These are phyloP conservation scores for Gamarada debralockiae DNA, from an alignment of 495 filamentous ascomycete genomes.

Conservation along the genomic window DNA sequence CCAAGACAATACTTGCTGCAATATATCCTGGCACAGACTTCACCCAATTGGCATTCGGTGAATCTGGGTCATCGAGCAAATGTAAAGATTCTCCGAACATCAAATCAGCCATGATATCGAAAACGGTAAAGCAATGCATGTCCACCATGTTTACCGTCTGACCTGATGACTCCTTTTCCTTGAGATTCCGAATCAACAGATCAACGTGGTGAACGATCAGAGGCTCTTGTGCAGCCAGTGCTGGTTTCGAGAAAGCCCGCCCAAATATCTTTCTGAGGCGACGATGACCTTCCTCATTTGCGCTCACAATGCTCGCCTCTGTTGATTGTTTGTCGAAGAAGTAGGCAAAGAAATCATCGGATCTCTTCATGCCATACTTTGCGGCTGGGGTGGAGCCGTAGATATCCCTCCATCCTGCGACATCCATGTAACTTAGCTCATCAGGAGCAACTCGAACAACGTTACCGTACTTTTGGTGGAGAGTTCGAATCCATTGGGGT, in stretches of 20 bases:
- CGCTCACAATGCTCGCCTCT: constrained; percentile 1
- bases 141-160: too few species aligned
- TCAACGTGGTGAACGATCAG: too few species aligned
- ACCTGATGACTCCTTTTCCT: too few species aligned
- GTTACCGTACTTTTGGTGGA: constrained; percentile 48
- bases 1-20: background rate
- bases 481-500: constrained; percentile 35
- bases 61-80: too few species aligned
- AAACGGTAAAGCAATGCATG: too few species aligned
- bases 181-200: too few species aligned
- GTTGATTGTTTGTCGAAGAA: constrained; percentile 6
- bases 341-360: constrained; percentile 4
- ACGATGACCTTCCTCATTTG: constrained; percentile 1
- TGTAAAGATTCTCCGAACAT: too few species aligned
- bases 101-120: too few species aligned
- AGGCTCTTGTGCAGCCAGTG: constrained; percentile 3
- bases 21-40: constrained; percentile 5
- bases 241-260: constrained; percentile 2
- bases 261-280: background rate
- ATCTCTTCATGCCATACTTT: constrained; percentile 9
- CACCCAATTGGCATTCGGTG: too few species aligned
- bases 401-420: constrained; percentile 53
- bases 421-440: constrained; percentile 42
- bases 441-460: constrained; percentile 50
- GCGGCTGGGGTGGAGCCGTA: constrained; percentile 29